Evolutionary conservation across 768 basidiomycete genomes (phyloP).

Genomic region (Naganishia vishniacii): DNA sequence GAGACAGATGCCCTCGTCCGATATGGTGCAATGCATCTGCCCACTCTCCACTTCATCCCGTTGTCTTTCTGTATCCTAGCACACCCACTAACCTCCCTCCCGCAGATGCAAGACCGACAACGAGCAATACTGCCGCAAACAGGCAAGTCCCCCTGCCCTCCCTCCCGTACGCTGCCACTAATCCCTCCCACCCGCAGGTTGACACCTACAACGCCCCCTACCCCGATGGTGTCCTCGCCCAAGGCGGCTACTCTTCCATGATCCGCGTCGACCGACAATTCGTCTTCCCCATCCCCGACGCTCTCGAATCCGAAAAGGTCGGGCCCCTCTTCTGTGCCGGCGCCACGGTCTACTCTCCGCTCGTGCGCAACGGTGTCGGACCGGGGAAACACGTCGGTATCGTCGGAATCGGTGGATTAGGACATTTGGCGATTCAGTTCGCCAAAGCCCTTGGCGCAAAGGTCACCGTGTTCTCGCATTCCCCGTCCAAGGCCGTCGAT

Average conservation of each 20-base stretch:
- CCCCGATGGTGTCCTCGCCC: conserved; percentile 39
- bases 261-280: conserved; percentile 38
- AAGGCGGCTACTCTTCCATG: conserved; percentile 49
- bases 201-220: conserved; percentile 47
- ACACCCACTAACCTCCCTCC: not conserved
- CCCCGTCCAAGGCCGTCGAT: conserved; percentile 56
- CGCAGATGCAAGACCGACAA: conserved; percentile 52
- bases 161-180: not conserved
- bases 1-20: too few relatives aligned
- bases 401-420: conserved; percentile 59
- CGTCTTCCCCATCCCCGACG: conserved; percentile 50
- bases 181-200: conserved; percentile 24
- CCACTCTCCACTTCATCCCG: not conserved
- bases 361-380: conserved; percentile 54
- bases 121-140: conserved; percentile 58
- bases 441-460: conserved; percentile 58
- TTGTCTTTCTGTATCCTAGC: not conserved
- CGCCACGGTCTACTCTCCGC: conserved; percentile 48
- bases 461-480: conserved; percentile 60
- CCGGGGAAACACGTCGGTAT: conserved; percentile 64
- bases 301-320: conserved; percentile 40
- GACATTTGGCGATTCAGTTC: conserved; percentile 50
- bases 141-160: not conserved
- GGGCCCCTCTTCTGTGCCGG: conserved; percentile 50
- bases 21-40: too few relatives aligned